Evolutionary conservation across 192 early-diverging fungal genomes (phyloP), one percentile per base, ranked within the genome.

Genomic region (Coemansia sp.): DNA sequence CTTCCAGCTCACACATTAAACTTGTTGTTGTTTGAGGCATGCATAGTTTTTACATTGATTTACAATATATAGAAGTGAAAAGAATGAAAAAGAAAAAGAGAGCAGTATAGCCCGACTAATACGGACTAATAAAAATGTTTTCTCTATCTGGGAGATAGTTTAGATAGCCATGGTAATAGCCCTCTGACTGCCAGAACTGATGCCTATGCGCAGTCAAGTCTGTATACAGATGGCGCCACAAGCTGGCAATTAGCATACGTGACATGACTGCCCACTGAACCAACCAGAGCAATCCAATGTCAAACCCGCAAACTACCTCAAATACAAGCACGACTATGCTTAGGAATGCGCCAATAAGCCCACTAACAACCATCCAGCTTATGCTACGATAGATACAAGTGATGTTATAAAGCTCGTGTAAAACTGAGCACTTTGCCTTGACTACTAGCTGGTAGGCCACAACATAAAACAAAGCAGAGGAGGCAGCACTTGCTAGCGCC

Each of bases 251-350:
- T 20, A 71, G 38, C 20, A 71, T 28, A 4, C 75, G 61, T n/a
- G 69, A 68, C 33, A 77, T 53, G 9, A 63, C 33, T 0, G 59
- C 59, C 75, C 75, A 77, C 66, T 65, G 51, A 9, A 69, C 1
- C 14, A 60, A n/a, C 75, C 69, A 77, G 31, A 35, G 37, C 0
- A 59, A 58, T 0, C 23, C n/a, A 34, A 57, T 43, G 20, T 59
- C 62, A 18, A 69, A 65, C 9, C 14, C 18, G 23, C 51, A 34
- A 9, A 67, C 24, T 1, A 59, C 60, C 0, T 63, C 46, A 34
- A 77, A 10, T 10, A 38, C 42, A 8, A 66, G 24, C 2, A 40
- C 38, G 3, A 62, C 34, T 8, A 60, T 40, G 34, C 62, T 72
- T 13, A 37, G 3, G n/a, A 68, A 6, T 2, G 31, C 13, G 9